Evolutionary conservation across 192 early-diverging fungal genomes (phyloP).

Genomic region (Phycomyces blakesleeanus): DNA sequence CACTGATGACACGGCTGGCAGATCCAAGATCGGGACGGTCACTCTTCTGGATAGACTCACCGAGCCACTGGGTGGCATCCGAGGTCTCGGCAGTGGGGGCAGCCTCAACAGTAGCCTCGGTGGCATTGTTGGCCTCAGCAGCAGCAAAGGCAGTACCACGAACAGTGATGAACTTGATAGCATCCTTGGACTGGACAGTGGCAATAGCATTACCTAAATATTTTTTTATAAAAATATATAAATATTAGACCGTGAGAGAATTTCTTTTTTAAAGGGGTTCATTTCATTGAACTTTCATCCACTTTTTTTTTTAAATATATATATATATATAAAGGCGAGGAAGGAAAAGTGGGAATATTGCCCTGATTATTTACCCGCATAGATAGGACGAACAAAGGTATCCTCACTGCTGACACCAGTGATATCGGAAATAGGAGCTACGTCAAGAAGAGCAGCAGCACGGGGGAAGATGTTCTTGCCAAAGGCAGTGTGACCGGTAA

Average conservation of each 20-base stretch:
- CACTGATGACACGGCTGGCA: slow-evolving; percentile 88
- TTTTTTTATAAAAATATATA: slow-evolving; percentile 3
- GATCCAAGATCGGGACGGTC: slow-evolving; percentile 90
- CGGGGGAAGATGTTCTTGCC: slow-evolving; percentile 95
- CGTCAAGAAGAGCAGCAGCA: slow-evolving; percentile 88
- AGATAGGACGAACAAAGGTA: slow-evolving; percentile 94
- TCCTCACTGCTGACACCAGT: slow-evolving; percentile 73
- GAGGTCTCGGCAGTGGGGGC: slow-evolving; percentile 60
- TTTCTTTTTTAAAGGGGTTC: neutral
- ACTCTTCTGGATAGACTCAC: slow-evolving; percentile 87
- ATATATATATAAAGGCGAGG: no score
- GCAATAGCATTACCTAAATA: slow-evolving; percentile 87
- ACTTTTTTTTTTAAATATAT: neutral
- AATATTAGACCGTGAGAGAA: neutral
- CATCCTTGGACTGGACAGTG: slow-evolving; percentile 86
- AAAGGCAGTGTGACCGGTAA: slow-evolving; percentile 84
- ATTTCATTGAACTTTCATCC: neutral
- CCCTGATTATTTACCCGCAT: slow-evolving; percentile 67
- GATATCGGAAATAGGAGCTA: slow-evolving; percentile 89
- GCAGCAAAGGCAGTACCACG: slow-evolving; percentile 89
- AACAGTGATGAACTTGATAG: slow-evolving; percentile 85
- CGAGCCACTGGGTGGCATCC: slow-evolving; percentile 72
- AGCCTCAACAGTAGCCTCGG: slow-evolving; percentile 60
- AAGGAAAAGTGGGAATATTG: no score
- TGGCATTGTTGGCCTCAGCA: slow-evolving; percentile 43